Base-by-base conservation (phyloP, 495 filamentous ascomycete genomes). In the Trichoderma erinaceum region DNA sequence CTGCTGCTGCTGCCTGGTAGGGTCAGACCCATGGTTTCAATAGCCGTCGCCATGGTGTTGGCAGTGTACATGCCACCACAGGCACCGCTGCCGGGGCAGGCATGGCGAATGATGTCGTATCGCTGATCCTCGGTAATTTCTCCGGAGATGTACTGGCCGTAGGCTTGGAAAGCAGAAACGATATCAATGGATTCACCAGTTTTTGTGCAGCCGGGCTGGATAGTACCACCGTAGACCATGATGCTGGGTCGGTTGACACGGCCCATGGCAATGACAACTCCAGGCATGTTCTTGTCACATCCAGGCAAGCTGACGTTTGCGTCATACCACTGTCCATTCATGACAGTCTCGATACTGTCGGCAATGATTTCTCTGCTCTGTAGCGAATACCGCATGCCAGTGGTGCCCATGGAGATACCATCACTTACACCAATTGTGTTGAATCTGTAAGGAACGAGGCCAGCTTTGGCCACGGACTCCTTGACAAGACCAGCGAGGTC, bases 281-380 rank as follows among this genome's bases (percentile, higher is more conserved):
- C 95, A 8, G 95, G 95, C 96, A 99, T 97, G 79, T 99, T 99
- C 88, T 99, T 99, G 84, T 99, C 96, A 78, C 95, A 99, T 50
- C 95, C 95, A n/a, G 95, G 95, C 72, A 99, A 91, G 23, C 92
- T 96, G 75, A 99, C 92, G 76, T 98, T 98, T 74, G 91, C 95
- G 78, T 99, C 95, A 76, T 99, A 99, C 96, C 95, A 99, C 83
- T 99, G 95, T 15, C 92, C 95, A 64, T 92, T 87, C 95, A 99
- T 99, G 50, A 98, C 95, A 8, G 96, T 98, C 84, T 99, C 96
- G 72, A 99, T 95, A 43, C 90, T 93, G 78, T 99, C 96, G 70
- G 95, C 95, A 74, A 99, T 99, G 70, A 99, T 82, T 76, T 99
- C 95, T 75, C 95, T 84, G 68, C 91, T 95, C 80, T 98, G 95